phyloP scores from a whole-genome alignment of 805 yeast species.

The Tetrapisispora fleetii region DNA sequence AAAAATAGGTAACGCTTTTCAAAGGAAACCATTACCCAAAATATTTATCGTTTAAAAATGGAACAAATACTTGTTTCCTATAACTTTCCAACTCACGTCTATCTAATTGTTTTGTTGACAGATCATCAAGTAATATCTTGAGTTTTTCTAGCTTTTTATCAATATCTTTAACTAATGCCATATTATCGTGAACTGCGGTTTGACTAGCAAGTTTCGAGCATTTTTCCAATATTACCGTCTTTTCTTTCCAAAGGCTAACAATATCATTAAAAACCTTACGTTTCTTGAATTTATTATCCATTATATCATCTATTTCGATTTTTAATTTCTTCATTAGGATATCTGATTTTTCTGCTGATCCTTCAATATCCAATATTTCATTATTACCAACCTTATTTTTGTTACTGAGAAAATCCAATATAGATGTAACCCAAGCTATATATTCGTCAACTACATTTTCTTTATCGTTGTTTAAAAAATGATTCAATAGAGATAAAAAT shows the following conservation, averaged over 20 bases:
- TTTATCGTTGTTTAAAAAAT: constrained; percentile 66
- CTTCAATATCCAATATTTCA: constrained; percentile 32
- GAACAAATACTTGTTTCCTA: constrained; percentile 15
- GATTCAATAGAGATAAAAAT: constrained; percentile 65
- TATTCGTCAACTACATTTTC: constrained; percentile 61
- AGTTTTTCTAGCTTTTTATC: constrained; percentile 5
- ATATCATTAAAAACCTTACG: constrained; percentile 25
- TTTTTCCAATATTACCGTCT: not conserved
- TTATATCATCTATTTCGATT: constrained; percentile 32
- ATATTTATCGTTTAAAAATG: not conserved
- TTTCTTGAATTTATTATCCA: constrained; percentile 30
- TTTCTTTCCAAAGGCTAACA: constrained; percentile 6
- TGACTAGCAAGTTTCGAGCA: not conserved
- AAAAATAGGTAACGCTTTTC: constrained; percentile 3
- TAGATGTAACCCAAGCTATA: constrained; percentile 61
- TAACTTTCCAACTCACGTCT: constrained; percentile 21
- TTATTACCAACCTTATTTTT: constrained; percentile 33
- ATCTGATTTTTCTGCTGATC: constrained; percentile 6
- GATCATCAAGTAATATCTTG: constrained; percentile 26
- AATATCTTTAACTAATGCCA: not conserved
- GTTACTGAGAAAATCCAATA: constrained; percentile 50
- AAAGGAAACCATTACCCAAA: not conserved
- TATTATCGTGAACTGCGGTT: not conserved
- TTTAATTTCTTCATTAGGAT: constrained; percentile 25
- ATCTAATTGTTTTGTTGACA: constrained; percentile 10